Base-by-base conservation (phyloP, 768 basidiomycete species). In the Leucocoprinus sp. region DNA sequence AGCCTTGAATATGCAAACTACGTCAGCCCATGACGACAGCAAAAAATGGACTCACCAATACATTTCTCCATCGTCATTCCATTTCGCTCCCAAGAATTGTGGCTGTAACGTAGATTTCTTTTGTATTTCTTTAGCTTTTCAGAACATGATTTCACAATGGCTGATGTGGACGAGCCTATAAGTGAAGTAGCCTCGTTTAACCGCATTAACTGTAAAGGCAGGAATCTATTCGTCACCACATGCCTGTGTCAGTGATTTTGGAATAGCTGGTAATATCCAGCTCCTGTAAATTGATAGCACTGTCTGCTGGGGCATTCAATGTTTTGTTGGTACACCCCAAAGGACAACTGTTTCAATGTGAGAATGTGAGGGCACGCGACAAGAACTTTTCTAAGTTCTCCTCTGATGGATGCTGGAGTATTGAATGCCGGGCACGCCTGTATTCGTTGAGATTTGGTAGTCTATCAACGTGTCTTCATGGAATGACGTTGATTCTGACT, bases 241-340 rank as follows among this genome's bases (percentile, higher is more conserved):
- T 65, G 3, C 82, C 83, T n/a, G 77, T 72, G 56, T 93, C 89
- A 14, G 87, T 84, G 37, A 97, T 69, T 50, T 72, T 67, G 26
- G 68, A 70, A 65, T 93, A 96, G 14, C 80, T 81, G 46, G 76
- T 75, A 48, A 96, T 56, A 60, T 90, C 84, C 43, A 96, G 60
- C 15, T 84, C 83, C 49, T 83, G 78, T 5, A 97, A 68, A 45
- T 79, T 76, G 14, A 67, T 64, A 29, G 89, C 84, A 37, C 67
- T 71, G 47, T 66, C 62, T 7, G 84, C 82, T 33, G 93, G 69
- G 14, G 72, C 62, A 29, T 76, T 67, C 35, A 93, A 60, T 5
- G 86, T 80, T 51, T 71, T 70, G 68, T 93, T 86, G 69, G 68
- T 11, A 84, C 72, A n/a, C 81, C 82, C 11, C 74, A 74, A n/a